phyloP scores from a whole-genome alignment of 2,329 filamentous ascomycete species.

The Paracorniculantispora psalliotae region DNA sequence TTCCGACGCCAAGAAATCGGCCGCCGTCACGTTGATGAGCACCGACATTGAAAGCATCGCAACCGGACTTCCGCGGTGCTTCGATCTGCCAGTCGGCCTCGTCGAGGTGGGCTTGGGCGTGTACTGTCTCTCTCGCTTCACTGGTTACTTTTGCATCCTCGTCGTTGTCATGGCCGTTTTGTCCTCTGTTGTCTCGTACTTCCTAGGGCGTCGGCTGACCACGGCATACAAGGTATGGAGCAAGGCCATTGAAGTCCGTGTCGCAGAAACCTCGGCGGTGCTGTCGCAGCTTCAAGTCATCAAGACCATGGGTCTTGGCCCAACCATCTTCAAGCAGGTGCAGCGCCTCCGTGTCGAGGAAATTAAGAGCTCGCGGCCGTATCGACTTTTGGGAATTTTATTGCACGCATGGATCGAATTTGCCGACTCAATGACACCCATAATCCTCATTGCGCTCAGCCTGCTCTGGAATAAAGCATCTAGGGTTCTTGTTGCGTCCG shows the following conservation, averaged over 20 bases:
- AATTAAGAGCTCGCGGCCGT: neutral
- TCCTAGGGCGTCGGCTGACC: neutral
- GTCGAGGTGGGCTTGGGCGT: neutral
- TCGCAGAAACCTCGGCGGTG: neutral
- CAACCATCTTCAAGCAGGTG: neutral
- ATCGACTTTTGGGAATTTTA: neutral
- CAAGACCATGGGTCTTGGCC: neutral
- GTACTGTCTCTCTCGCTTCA: neutral
- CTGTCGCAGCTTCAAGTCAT: neutral
- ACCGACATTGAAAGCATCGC: neutral
- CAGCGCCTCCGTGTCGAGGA: neutral
- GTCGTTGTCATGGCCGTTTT: neutral
- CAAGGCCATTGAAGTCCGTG: neutral
- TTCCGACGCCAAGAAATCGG: neutral
- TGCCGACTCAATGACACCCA: neutral
- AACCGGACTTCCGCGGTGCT: neutral
- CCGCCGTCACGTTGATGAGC: neutral
- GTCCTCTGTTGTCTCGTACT: neutral
- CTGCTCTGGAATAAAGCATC: neutral
- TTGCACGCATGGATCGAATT: neutral
- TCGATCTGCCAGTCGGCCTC: neutral
- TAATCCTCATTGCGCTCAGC: neutral
- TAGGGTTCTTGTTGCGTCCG: neutral
- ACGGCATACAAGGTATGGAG: neutral
- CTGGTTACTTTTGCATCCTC: neutral